Evolutionary conservation across 2,329 filamentous ascomycete genomes (phyloP), one percentile per base, ranked within the genome.

Genomic region (Aspergillus pseudotamarii): DNA sequence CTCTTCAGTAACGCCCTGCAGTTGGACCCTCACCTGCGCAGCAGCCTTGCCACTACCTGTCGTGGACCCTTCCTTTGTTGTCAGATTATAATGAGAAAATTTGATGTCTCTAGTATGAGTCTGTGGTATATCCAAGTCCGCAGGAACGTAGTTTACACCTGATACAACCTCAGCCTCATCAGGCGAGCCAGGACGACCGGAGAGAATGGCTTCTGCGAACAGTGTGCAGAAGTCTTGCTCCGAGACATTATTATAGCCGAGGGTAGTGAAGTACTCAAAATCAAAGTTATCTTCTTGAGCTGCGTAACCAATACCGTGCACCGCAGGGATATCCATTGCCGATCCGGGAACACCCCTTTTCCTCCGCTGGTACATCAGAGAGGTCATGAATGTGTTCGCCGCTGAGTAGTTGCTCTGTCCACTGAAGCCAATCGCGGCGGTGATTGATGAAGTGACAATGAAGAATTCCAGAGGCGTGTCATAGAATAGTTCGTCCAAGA

Each of bases 381-480:
- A 23, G 2, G 21, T 45, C 38, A 64, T 57, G 48, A 57, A 68
- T 16, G 10, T 36, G 19, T 64, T 65, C 0, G 65, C 65, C 2
- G 66, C 66, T 1, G 51, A 56, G 26, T 68, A 68, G 36, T 48
- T 62, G 10, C 54, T 16, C 28, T 68, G 65, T 2, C 65, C 60
- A 3, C 16, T 12, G 46, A 64, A 63, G 14, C 66, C 66, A 1
- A 55, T 48, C 1, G 64, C 45, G 9, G n/a, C 32, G 3, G 57
- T 43, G 1, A 58, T 11, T 0, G 66, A 68, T 4, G 61, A 64
- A 19, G 64, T 57, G 4, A 65, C 21, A 2, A 67, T 58, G 55
- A 68, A 68, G 59, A 67, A 68, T 21, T 67, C 65, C 1, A 68
- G 56, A 1, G 28, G 14, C 3, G 53, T 6, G 45, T 34, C 4